Evolutionary conservation across 1,284 basidiomycete species (phyloP).

Genomic region (Marasmius tenuissimus): DNA sequence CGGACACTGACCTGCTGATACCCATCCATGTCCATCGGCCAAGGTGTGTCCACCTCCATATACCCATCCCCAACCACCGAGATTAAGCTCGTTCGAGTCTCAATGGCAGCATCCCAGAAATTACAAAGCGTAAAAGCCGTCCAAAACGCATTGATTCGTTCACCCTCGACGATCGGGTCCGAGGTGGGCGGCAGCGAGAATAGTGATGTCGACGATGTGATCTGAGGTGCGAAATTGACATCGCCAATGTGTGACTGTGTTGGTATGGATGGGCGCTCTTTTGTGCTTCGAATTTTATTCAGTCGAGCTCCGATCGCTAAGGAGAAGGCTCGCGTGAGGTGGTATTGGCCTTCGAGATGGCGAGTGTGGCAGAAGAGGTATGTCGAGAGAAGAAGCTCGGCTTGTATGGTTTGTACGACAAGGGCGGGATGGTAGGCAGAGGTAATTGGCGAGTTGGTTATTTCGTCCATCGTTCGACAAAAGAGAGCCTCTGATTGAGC

Average conservation of each 20-base stretch:
- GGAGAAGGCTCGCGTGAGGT: slow-evolving; percentile 7
- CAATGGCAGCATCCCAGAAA: slow-evolving; percentile 7
- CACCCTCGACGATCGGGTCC: slow-evolving; percentile 9
- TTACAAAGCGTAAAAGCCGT: slow-evolving; percentile 4
- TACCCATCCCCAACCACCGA: slow-evolving; percentile 1
- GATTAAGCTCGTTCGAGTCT: slow-evolving; percentile 1
- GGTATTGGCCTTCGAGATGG: slow-evolving; percentile 12
- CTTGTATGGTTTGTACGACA: slow-evolving; percentile 6
- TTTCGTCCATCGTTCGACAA: slow-evolving; percentile 1
- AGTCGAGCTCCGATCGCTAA: slow-evolving; percentile 5
- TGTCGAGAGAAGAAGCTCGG: slow-evolving; percentile 7
- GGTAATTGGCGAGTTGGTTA: neutral
- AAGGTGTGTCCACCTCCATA: slow-evolving; percentile 8
- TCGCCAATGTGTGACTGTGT: neutral
- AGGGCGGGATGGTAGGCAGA: slow-evolving; percentile 1
- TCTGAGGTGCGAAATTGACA: neutral
- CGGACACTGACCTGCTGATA: slow-evolving; percentile 8
- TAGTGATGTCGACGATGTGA: neutral
- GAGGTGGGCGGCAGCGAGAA: neutral
- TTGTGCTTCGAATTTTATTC: slow-evolving; percentile 6
- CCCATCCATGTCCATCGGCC: slow-evolving; percentile 9
- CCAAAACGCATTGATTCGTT: slow-evolving; percentile 14
- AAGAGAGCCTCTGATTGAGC: neutral
- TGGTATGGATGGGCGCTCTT: neutral
- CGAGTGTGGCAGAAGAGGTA: slow-evolving; percentile 6